Base-by-base conservation (phyloP, 495 filamentous ascomycete species). In the Penicillium canescens region DNA sequence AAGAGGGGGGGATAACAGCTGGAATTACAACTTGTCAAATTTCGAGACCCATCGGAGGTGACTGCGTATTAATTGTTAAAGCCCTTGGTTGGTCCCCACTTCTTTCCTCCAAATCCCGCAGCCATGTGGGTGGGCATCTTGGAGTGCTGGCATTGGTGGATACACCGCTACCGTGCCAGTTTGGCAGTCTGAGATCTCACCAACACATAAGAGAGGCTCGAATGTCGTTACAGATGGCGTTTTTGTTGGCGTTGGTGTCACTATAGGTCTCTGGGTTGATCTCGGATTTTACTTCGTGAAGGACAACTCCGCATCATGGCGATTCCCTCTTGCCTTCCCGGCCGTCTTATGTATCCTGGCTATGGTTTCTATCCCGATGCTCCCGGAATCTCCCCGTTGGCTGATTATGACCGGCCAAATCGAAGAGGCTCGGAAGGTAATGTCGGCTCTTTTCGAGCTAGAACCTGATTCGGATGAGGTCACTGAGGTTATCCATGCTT, bases 351-450 rank as follows among this genome's bases (percentile, higher is more conserved):
- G 81, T 3, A 67, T 80, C 0, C 69, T 84, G 24, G 79, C 86
- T 49, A 74, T 84, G 36, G 52, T 70, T 43, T 70, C 81, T 33
- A 76, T 78, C n/a, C 78, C 85, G 53, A 73, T 82, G 55, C 71
- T 83, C 28, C 78, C 74, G 18, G 84, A 88, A 60, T 83, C 82
- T 2, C 82, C 82, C 21, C 80, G 82, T 53, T 86, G 75, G 64
- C 76, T 74, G 55, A 74, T 84, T 52, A 76, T 75, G 54, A 70
- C 73, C 24, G 73, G 75, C 35, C 72, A 72, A 31, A 66, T 77
- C 16, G 69, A 76, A 37, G 61, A 78, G 31, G 86, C 86, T 1
- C 66, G 64, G 50, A 47, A 59, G 7, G 66, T 66, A 20, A 60
- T 76, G 6, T 55, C 69, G 3, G 50, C 60, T 0, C 54, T 75